Evolutionary conservation across 768 basidiomycete species (phyloP).

Genomic region (Pisolithus albus): DNA sequence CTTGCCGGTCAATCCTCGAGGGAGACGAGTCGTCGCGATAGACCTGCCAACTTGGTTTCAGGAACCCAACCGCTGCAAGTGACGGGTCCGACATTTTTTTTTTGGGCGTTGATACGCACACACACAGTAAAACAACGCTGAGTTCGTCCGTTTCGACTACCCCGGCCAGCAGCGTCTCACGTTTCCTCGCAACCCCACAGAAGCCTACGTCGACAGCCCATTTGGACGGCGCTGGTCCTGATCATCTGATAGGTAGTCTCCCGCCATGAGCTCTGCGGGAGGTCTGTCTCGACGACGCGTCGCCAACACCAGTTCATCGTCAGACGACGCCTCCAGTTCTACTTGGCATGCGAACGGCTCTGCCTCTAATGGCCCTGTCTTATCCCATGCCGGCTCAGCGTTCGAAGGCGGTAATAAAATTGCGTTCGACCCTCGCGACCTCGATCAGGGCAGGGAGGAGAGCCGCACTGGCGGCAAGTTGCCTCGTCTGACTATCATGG

Average conservation of each 20-base stretch:
- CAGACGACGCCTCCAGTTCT: slow-evolving; percentile 32
- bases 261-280: slow-evolving; percentile 43
- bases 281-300: slow-evolving; percentile 57
- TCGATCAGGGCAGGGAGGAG: slow-evolving; percentile 65
- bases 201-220: background rate
- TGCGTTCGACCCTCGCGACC: slow-evolving; percentile 89
- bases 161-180: no score
- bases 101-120: no score
- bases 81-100: no score
- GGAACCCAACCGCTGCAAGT: no score
- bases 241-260: slow-evolving; percentile 16
- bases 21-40: no score
- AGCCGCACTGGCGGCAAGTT: slow-evolving; percentile 60
- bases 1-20: no score
- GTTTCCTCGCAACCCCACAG: no score
- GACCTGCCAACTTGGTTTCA: no score
- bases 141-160: no score
- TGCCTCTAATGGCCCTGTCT: slow-evolving; percentile 22
- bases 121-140: no score
- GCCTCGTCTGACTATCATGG: slow-evolving; percentile 90
- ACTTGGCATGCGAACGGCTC: slow-evolving; percentile 25
- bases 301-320: slow-evolving; percentile 33
- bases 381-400: slow-evolving; percentile 68
- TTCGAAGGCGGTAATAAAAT: slow-evolving; percentile 84
- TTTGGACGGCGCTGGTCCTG: background rate